phyloP scores from a whole-genome alignment of 2,329 filamentous ascomycete genomes.

The Oidium heveae region DNA sequence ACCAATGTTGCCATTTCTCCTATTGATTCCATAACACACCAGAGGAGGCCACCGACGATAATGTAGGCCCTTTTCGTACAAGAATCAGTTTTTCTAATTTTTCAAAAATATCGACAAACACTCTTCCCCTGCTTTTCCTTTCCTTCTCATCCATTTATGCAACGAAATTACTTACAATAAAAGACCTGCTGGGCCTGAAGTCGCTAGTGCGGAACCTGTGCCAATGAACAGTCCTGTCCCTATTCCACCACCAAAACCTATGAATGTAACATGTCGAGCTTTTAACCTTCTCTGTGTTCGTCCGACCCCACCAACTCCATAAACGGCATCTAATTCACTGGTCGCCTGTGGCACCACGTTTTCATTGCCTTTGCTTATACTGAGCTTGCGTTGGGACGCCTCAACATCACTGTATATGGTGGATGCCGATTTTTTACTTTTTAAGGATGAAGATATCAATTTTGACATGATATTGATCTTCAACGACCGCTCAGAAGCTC shows the following conservation, averaged over 20 bases:
- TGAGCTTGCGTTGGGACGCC: too few species aligned
- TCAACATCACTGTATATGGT: too few species aligned
- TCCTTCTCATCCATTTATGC: too few species aligned
- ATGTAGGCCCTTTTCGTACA: slow-evolving; percentile 20
- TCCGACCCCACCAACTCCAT: neutral
- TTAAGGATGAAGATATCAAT: too few species aligned
- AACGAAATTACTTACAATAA: slow-evolving; percentile 15
- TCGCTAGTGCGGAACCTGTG: slow-evolving; percentile 25
- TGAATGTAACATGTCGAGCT: slow-evolving; percentile 30
- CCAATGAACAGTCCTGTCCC: slow-evolving; percentile 28
- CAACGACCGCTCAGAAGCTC: too few species aligned
- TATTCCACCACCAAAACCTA: slow-evolving; percentile 32
- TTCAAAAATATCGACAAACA: too few species aligned
- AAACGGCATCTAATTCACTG: neutral
- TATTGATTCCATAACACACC: too few species aligned
- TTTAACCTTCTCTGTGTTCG: slow-evolving; percentile 7
- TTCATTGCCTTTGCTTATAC: too few species aligned
- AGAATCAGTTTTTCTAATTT: neutral
- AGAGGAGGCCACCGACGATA: slow-evolving; percentile 25
- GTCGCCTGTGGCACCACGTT: neutral
- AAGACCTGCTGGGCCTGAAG: slow-evolving; percentile 26
- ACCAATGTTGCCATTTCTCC: too few species aligned
- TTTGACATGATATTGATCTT: too few species aligned
- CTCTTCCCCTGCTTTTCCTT: too few species aligned
- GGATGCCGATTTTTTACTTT: too few species aligned